Conservation (phyloP, 306 rosid species). For the Hippophae rhamnoides region DNA sequence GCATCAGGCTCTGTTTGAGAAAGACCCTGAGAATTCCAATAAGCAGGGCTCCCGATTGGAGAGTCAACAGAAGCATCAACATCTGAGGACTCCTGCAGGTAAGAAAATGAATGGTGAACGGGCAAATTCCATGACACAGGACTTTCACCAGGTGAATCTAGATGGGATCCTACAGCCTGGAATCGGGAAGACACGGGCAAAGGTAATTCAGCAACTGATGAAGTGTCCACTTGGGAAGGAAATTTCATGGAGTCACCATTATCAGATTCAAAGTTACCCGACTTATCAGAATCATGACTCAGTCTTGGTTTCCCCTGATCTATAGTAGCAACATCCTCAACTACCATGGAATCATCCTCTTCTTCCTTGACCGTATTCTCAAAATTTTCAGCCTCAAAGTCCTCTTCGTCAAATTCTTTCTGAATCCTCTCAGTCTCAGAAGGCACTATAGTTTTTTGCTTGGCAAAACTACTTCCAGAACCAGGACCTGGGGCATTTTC, state of each 20-base stretch:
- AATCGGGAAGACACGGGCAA: slow-evolving; percentile 40
- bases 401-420: slow-evolving; percentile 49
- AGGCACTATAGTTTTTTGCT: slow-evolving; percentile 53
- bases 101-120: slow-evolving; percentile 59
- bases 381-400: slow-evolving; percentile 55
- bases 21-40: slow-evolving; percentile 84
- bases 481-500: slow-evolving; percentile 50
- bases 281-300: slow-evolving; percentile 64
- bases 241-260: slow-evolving; percentile 57
- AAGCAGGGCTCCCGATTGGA: slow-evolving; percentile 93
- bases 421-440: slow-evolving; percentile 40
- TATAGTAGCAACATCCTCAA: slow-evolving; percentile 37
- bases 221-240: slow-evolving; percentile 61
- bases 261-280: slow-evolving; percentile 69
- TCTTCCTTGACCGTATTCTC: slow-evolving; percentile 41
- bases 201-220: slow-evolving; percentile 59
- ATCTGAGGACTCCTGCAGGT: slow-evolving; percentile 78
- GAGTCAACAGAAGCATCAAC: slow-evolving; percentile 81
- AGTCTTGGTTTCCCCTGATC: slow-evolving; percentile 53
- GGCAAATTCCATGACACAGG: slow-evolving; percentile 87
- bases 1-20: slow-evolving; percentile 74
- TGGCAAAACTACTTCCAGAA: slow-evolving; percentile 37
- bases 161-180: slow-evolving; percentile 50
- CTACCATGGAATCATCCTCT: slow-evolving; percentile 43
- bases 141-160: slow-evolving; percentile 86